A percentile compares a stretch with the other conserved stretches of the same genome.
Conservation (phyloP, 352 stramenopile species). For the Phytophthora ramorum region DNA sequence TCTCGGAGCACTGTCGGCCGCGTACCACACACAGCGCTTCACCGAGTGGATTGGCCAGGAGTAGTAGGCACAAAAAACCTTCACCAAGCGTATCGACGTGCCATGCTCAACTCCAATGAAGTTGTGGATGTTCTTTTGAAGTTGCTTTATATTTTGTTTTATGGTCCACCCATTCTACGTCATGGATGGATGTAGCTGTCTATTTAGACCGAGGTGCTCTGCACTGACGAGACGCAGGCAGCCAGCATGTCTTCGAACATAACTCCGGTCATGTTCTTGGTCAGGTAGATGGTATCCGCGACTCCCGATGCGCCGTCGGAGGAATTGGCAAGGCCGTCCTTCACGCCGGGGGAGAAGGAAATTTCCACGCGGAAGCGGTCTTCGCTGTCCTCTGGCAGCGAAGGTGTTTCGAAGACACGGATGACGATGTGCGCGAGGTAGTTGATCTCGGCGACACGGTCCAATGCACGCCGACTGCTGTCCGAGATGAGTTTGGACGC, state of each 20-base stretch:
- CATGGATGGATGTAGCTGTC: conserved; percentile 18
- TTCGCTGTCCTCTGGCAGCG: conserved; percentile 81
- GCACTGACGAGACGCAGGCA: conserved; percentile 81
- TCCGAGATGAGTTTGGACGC: conserved; percentile 85
- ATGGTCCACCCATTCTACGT: conserved; percentile 25
- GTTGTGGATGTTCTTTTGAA: conserved; percentile 15
- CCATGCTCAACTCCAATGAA: conserved; percentile 21
- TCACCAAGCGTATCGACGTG: not conserved
- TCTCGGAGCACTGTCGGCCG: conserved; percentile 76
- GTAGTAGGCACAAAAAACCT: conserved; percentile 32
- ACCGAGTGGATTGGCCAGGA: conserved; percentile 87
- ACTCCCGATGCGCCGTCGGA: conserved; percentile 36
- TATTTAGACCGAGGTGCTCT: conserved; percentile 41
- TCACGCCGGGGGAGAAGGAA: conserved; percentile 81
- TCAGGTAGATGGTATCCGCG: conserved; percentile 84
- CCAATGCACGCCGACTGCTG: conserved; percentile 69
- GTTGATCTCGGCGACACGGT: conserved; percentile 95
- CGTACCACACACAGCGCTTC: conserved; percentile 86
- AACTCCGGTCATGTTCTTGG: conserved; percentile 85
- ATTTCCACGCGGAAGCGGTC: conserved; percentile 90
- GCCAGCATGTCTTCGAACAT: conserved; percentile 92
- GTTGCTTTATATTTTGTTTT: not conserved
- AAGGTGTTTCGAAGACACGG: conserved; percentile 97
- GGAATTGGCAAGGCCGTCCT: conserved; percentile 39
- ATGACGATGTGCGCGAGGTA: conserved; percentile 99